A percentile compares a stretch with the other conserved stretches of the same genome.
These are phyloP conservation scores for Paxillus rubicundulus DNA, from an alignment of 768 basidiomycete genomes.

Conservation along the genomic window DNA sequence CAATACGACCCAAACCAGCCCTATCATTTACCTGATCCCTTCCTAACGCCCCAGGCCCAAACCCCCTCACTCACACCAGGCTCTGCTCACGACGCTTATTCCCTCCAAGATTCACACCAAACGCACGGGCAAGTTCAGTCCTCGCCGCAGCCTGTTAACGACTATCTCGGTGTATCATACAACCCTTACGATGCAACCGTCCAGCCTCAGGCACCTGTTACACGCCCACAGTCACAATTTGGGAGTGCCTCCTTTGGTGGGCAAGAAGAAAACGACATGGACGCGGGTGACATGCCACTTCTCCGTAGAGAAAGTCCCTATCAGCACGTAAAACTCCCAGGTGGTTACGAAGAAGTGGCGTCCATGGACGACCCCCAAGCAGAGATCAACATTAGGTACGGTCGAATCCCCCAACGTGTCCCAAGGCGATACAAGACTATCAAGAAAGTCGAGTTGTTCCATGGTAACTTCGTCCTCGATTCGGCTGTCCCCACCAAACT, in stretches of 20 bases:
- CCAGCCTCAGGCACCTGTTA: constrained; percentile 16
- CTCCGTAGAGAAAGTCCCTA: constrained; percentile 42
- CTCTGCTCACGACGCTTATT: constrained; percentile 18
- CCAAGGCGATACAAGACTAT: constrained; percentile 90
- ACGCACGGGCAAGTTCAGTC: constrained; percentile 22
- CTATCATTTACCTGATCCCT: constrained; percentile 40
- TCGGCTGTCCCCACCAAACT: constrained; percentile 88
- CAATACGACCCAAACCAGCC: constrained; percentile 33
- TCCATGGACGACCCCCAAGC: constrained; percentile 29
- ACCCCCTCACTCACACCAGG: constrained; percentile 11
- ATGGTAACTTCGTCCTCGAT: constrained; percentile 92
- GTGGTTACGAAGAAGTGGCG: constrained; percentile 38
- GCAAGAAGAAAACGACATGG: constrained; percentile 41
- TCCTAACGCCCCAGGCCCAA: constrained; percentile 29
- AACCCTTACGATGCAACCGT: constrained; percentile 18
- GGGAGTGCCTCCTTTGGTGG: constrained; percentile 38
- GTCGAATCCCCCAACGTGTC: constrained; percentile 86
- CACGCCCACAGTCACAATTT: constrained; percentile 27
- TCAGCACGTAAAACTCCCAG: constrained; percentile 41
- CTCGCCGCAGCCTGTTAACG: constrained; percentile 16
- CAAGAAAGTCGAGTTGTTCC: constrained; percentile 89
- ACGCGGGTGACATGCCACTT: constrained; percentile 68
- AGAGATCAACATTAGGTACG: constrained; percentile 78
- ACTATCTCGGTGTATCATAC: constrained; percentile 17
- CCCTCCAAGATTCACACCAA: constrained; percentile 24